A percentile compares a stretch with the other conserved stretches of the same genome.
These are phyloP conservation scores for Austroboletus novae-zelandiae DNA, from an alignment of 1,284 basidiomycete genomes.

Conservation along the genomic window DNA sequence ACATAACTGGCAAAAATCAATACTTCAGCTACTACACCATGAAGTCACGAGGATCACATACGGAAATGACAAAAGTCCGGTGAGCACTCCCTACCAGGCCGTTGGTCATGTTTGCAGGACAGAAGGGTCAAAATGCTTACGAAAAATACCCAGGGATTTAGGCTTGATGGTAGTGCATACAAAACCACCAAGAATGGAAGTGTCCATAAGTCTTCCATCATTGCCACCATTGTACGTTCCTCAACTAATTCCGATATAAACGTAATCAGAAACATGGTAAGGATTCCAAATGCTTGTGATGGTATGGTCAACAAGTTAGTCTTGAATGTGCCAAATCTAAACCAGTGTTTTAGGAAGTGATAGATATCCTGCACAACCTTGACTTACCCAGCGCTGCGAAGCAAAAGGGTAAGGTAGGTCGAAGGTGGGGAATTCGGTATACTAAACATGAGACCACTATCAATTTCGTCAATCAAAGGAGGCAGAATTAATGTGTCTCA, in stretches of 20 bases:
- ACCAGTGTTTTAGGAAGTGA: not conserved
- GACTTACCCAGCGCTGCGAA: conserved; percentile 52
- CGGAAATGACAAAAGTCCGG: conserved; percentile 16
- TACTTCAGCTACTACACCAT: too few species aligned
- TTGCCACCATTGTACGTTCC: conserved; percentile 45
- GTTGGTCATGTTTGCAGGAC: not conserved
- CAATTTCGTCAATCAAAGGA: not conserved
- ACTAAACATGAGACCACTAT: conserved; percentile 42
- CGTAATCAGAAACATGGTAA: conserved; percentile 44
- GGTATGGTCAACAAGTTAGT: conserved; percentile 64
- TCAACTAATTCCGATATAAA: conserved; percentile 45
- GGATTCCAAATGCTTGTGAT: conserved; percentile 39
- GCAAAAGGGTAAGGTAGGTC: conserved; percentile 41
- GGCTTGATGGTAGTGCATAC: conserved; percentile 43
- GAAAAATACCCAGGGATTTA: conserved; percentile 50
- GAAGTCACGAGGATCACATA: conserved; percentile 18
- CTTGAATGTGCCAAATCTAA: conserved; percentile 56
- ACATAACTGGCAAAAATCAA: conserved; percentile 18
- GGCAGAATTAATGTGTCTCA: not conserved
- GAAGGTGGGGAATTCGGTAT: conserved; percentile 50
- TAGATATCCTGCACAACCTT: too few species aligned
- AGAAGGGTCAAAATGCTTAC: conserved; percentile 15
- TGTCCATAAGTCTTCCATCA: conserved; percentile 49
- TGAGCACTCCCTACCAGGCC: conserved; percentile 21
- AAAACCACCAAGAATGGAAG: conserved; percentile 49